Evolutionary conservation across 2,329 filamentous ascomycete species (phyloP).

Genomic region (Epichloe bromicola): DNA sequence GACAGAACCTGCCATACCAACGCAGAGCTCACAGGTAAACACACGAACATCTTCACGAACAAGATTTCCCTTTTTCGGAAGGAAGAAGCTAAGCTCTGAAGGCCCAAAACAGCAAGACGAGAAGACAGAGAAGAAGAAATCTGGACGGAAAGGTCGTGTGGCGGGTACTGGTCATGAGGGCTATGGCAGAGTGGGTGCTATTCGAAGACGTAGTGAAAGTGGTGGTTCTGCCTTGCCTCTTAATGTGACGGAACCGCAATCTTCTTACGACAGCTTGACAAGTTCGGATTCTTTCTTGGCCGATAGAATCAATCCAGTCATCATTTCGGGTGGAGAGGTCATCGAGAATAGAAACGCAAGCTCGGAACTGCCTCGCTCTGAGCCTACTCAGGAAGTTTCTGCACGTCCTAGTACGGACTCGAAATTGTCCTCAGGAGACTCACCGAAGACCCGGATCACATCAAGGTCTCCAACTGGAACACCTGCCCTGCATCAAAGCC

Average conservation of each 20-base stretch:
- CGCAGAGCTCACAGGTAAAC: slow-evolving; percentile 41
- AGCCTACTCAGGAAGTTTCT: slow-evolving; percentile 36
- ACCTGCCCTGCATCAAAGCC: slow-evolving; percentile 35
- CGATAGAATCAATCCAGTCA: slow-evolving; percentile 51
- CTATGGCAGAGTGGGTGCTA: slow-evolving; percentile 53
- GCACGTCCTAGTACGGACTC: slow-evolving; percentile 31
- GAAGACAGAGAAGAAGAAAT: slow-evolving; percentile 18
- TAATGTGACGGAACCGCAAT: slow-evolving; percentile 29
- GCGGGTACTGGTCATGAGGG: slow-evolving; percentile 93
- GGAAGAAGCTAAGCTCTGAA: slow-evolving; percentile 51
- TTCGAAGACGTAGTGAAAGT: slow-evolving; percentile 52
- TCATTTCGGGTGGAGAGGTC: slow-evolving; percentile 51
- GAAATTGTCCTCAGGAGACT: slow-evolving; percentile 25
- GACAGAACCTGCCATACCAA: slow-evolving; percentile 9
- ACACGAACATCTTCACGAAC: slow-evolving; percentile 41
- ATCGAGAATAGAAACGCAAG: slow-evolving; percentile 45
- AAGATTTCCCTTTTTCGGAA: slow-evolving; percentile 67
- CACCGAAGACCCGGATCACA: slow-evolving; percentile 26
- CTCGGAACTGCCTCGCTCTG: slow-evolving; percentile 10
- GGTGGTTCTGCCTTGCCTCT: slow-evolving; percentile 32
- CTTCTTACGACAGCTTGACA: slow-evolving; percentile 38
- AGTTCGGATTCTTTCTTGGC: slow-evolving; percentile 44
- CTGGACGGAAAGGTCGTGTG: slow-evolving; percentile 58
- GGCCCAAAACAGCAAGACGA: slow-evolving; percentile 37
- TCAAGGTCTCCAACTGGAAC: slow-evolving; percentile 37